Evolutionary conservation across 352 stramenopile species (phyloP), one percentile per base, ranked within the genome.

Genomic region (Phytophthora tentaculata): DNA sequence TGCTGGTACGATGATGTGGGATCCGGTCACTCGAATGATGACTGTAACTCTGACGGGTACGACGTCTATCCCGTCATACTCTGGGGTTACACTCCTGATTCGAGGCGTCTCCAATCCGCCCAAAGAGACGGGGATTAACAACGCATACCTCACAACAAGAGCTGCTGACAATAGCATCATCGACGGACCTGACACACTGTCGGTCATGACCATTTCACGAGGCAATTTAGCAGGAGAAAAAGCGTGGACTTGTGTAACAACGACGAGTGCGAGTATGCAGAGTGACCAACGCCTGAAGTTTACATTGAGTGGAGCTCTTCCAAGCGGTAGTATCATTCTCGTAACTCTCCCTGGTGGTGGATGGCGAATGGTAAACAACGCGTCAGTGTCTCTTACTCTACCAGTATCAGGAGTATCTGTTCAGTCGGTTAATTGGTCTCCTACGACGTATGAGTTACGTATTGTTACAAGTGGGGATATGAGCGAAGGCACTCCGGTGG

Each of bases 231-330:
- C 43, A 24, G 84, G 84, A 0, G 13, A 28, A 2, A 85, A 82
- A 54, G 63, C 66, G 0, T 87, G 80, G 63, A 69, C 54, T 0
- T 84, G 72, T 5, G 49, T 67, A 1, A 80, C 71, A 8, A 83
- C 79, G 2, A 54, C 64, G 19, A 86, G 79, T 47, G 78, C 84
- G 6, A 86, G 80, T 26, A 87, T 84, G 77, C 45, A 43, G 61
- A 92, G 84, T 37, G 76, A 90, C 17, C 80, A 86, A 49, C 49
- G 74, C 14, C 20, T 92, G 10, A 65, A 56, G 1, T 53, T 84
- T 7, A 82, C 69, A 16, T 44, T 90, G 17, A 85, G 57, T 63
- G 84, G 84, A 3, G 74, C 71, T 1, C 64, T 92, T 16, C 73
- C 82, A 13, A 88, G 71, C 63, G 80, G 80, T 0, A 88, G 84